Base-by-base conservation (phyloP, 805 yeast species). In the Starmerella scarabaei region DNA sequence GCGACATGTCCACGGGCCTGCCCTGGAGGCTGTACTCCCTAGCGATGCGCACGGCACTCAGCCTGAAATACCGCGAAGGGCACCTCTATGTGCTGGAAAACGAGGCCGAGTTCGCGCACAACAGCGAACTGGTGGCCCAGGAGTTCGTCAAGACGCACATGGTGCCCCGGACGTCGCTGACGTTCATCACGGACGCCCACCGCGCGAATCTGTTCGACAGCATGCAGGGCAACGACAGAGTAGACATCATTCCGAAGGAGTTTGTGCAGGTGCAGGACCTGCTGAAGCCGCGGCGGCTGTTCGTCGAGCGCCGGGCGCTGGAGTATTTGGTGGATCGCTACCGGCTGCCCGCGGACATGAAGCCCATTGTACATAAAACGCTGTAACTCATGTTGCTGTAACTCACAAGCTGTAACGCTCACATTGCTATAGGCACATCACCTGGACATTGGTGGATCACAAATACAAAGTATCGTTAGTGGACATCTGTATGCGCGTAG, bases 261-360 rank as follows among this genome's bases (percentile, higher is more conserved):
- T 80, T 78, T 18, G 73, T 84, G 28, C 81, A 79, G 56, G 88
- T 86, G 16, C 75, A 86, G 61, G 94, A 85, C 57, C 53, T 86
- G 37, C 70, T 86, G 46, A 79, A 75, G 61, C 88, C 95, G 12
- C 72, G 79, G 53, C 71, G 83, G 49, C 65, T 85, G 43, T 73
- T 73, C 51, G 71, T 85, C 43, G 94, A 84, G 60, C 63, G 72
- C 50, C 64, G 65, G 19, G 86, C 94, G 2, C 69, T 85, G 50
- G 73, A 76, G 55, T 77, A 75, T 67, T 64, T 75, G 41, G 70
- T 36, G 14, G 28, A 17, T 33, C 23, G 30, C 24, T 48, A 33
- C 44, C 40, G 36, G n/a, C 41, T 41, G 3, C 30, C 45, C 8
- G 40, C 27, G 7, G 31, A 28, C 7, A 7, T 28, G 7, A 8